These are phyloP conservation scores for Santalum album DNA, from an alignment of 164 flowering plant genomes.

Conservation along the genomic window DNA sequence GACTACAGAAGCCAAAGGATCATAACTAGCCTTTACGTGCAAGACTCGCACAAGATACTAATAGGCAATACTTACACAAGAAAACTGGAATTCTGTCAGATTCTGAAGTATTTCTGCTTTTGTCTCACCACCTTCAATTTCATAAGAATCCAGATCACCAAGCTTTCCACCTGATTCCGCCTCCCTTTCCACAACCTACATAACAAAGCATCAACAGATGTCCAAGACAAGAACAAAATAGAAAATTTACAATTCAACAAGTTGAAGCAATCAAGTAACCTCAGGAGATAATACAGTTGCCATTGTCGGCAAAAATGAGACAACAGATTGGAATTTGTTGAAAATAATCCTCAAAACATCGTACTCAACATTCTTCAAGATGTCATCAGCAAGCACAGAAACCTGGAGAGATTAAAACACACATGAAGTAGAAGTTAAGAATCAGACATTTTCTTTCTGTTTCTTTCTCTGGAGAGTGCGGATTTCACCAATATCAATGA, in stretches of 20 bases:
- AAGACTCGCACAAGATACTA: no score
- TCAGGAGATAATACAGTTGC: slow-evolving; percentile 88
- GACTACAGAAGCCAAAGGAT: no score
- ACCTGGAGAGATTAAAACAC: slow-evolving; percentile 36
- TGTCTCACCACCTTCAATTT: slow-evolving; percentile 88
- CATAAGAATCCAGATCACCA: slow-evolving; percentile 79
- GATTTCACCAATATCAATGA: no score
- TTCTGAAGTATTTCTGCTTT: slow-evolving; percentile 85
- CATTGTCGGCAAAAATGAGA: slow-evolving; percentile 65
- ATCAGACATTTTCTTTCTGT: no score
- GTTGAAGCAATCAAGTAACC: slow-evolving; percentile 26
- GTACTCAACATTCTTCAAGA: slow-evolving; percentile 84
- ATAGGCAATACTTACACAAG: slow-evolving; percentile 60
- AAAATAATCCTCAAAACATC: slow-evolving; percentile 83
- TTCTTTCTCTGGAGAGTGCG: no score
- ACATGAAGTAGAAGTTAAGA: neutral
- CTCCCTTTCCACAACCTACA: slow-evolving; percentile 76
- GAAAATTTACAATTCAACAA: neutral
- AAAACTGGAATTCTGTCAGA: slow-evolving; percentile 83
- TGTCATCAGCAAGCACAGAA: slow-evolving; percentile 88
- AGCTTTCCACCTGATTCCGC: slow-evolving; percentile 82
- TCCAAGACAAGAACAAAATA: neutral
- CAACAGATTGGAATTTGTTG: slow-evolving; percentile 83
- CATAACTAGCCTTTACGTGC: neutral
- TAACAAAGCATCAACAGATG: slow-evolving; percentile 2